phyloP scores from a whole-genome alignment of 768 basidiomycete species.

The Termitomyces sp. region DNA sequence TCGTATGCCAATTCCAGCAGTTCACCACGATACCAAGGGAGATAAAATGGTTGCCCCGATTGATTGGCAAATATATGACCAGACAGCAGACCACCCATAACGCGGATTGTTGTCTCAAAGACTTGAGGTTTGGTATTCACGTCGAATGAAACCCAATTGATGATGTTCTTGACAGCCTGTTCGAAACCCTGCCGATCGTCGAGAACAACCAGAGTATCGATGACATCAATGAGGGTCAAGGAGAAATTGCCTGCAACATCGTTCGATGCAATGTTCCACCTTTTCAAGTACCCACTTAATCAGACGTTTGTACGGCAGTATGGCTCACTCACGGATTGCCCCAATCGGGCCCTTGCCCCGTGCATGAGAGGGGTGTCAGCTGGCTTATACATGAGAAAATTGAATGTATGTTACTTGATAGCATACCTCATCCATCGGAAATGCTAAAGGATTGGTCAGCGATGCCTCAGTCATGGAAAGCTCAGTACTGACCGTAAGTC shows the following conservation, averaged over 20 bases:
- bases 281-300: slow-evolving; percentile 1
- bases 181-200: slow-evolving; percentile 77
- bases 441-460: slow-evolving; percentile 43
- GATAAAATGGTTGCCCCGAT: slow-evolving; percentile 57
- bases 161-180: slow-evolving; percentile 75
- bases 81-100: slow-evolving; percentile 84
- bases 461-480: neutral
- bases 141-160: slow-evolving; percentile 84
- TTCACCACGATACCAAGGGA: slow-evolving; percentile 84
- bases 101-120: slow-evolving; percentile 94
- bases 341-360: slow-evolving; percentile 85
- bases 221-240: slow-evolving; percentile 71
- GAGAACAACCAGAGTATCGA: slow-evolving; percentile 90
- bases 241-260: slow-evolving; percentile 96
- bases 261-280: slow-evolving; percentile 67
- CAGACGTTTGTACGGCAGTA: neutral
- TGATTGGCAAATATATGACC: slow-evolving; percentile 79
- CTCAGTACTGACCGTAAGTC: slow-evolving; percentile 54
- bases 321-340: slow-evolving; percentile 58
- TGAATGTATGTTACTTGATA: neutral
- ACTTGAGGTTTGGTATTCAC: slow-evolving; percentile 96
- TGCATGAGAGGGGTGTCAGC: slow-evolving; percentile 87
- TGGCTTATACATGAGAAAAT: slow-evolving; percentile 25
- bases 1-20: slow-evolving; percentile 79
- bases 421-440: slow-evolving; percentile 77